Evolutionary conservation across 495 filamentous ascomycete species (phyloP).

Genomic region (Friedmanniomyces endolithicus): DNA sequence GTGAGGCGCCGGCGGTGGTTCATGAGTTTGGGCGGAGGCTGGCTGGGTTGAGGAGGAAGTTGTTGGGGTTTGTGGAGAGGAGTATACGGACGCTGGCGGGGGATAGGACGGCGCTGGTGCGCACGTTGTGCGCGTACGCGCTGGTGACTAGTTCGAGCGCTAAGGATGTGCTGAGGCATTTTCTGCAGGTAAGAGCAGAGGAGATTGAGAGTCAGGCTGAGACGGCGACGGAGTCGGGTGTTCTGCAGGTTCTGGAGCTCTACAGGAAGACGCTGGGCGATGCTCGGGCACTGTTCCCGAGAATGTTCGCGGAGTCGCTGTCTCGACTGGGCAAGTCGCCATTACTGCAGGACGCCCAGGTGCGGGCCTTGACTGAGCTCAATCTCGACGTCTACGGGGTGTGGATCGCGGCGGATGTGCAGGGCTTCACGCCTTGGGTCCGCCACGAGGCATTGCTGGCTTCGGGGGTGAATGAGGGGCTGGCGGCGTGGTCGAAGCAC

Average conservation of each 20-base stretch:
- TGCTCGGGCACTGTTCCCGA: slow-evolving; percentile 61
- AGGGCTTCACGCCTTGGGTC: slow-evolving; percentile 80
- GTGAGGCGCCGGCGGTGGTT: slow-evolving; percentile 41
- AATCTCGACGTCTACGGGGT: slow-evolving; percentile 67
- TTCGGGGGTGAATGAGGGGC: slow-evolving; percentile 48
- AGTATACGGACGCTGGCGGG: slow-evolving; percentile 43
- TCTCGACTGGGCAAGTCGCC: slow-evolving; percentile 53
- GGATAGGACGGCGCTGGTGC: slow-evolving; percentile 45
- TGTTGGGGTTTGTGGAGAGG: slow-evolving; percentile 56
- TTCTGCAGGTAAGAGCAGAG: slow-evolving; percentile 59
- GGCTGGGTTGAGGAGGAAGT: slow-evolving; percentile 43
- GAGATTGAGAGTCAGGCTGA: slow-evolving; percentile 39
- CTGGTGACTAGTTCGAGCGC: slow-evolving; percentile 71
- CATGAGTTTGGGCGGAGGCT: slow-evolving; percentile 52
- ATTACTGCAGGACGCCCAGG: slow-evolving; percentile 54
- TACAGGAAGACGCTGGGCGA: slow-evolving; percentile 67
- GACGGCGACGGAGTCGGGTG: neutral
- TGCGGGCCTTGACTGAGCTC: slow-evolving; percentile 54
- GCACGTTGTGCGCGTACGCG: slow-evolving; percentile 69
- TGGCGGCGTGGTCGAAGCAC: slow-evolving; percentile 60
- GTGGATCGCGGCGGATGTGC: slow-evolving; percentile 76
- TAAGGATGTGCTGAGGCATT: slow-evolving; percentile 68
- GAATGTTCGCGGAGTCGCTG: slow-evolving; percentile 58
- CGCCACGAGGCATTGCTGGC: slow-evolving; percentile 67
- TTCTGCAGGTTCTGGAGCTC: slow-evolving; percentile 39